These are phyloP conservation scores for Annulohypoxylon stygium DNA, from an alignment of 495 filamentous ascomycete genomes.

Conservation along the genomic window DNA sequence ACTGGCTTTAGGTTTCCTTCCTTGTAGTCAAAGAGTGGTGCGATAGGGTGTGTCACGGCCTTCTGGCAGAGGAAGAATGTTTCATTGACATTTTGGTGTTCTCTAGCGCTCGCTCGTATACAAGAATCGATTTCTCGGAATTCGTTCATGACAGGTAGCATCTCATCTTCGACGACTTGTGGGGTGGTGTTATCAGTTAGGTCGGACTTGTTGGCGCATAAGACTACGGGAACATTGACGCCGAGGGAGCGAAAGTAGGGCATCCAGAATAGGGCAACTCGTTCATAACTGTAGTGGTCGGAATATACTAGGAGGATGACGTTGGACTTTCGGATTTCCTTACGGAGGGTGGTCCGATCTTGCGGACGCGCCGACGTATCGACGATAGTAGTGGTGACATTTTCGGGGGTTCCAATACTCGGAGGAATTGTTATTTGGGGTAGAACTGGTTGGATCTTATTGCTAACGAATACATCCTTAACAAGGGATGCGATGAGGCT, in stretches of 20 bases:
- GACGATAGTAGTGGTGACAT: conserved; percentile 95
- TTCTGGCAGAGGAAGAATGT: conserved; percentile 98
- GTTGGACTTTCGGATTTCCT: conserved; percentile 95
- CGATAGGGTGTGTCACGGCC: conserved; percentile 97
- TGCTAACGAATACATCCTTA: conserved; percentile 92
- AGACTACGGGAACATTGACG: conserved; percentile 96
- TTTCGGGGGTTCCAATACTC: conserved; percentile 87
- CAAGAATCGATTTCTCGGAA: conserved; percentile 99
- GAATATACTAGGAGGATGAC: conserved; percentile 98
- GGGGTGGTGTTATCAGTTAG: conserved; percentile 77
- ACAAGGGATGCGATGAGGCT: conserved; percentile 84
- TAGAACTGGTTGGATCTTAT: conserved; percentile 93
- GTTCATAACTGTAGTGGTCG: conserved; percentile 98
- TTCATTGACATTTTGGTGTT: conserved; percentile 96
- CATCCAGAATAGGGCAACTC: conserved; percentile 97
- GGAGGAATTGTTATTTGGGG: conserved; percentile 95
- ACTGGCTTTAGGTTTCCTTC: conserved; percentile 89
- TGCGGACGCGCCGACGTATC: conserved; percentile 97
- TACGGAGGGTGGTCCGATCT: conserved; percentile 86
- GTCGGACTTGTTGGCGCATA: conserved; percentile 98
- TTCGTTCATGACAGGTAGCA: conserved; percentile 97
- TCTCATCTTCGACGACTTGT: conserved; percentile 93
- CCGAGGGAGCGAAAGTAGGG: conserved; percentile 96
- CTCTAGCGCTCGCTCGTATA: conserved; percentile 93
- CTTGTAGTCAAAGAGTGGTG: conserved; percentile 95